These are phyloP conservation scores for Xylaria curta DNA, from an alignment of 495 filamentous ascomycete genomes.

Conservation along the genomic window DNA sequence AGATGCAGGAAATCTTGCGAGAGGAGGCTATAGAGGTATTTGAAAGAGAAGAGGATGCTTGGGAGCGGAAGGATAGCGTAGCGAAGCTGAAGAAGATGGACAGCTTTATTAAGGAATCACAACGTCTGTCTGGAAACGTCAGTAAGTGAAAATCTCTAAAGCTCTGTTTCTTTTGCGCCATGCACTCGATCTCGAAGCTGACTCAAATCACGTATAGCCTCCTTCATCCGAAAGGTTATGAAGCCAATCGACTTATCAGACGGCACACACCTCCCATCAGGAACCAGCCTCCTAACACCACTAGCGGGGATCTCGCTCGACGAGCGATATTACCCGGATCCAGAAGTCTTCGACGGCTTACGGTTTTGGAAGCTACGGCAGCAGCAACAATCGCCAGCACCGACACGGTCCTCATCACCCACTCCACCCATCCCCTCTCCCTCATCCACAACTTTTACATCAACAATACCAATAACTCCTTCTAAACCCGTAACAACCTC, in stretches of 20 bases:
- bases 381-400: conserved; percentile 15
- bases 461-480: neutral
- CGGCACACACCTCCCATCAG: conserved; percentile 49
- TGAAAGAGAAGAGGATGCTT: conserved; percentile 42
- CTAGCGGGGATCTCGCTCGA: conserved; percentile 43
- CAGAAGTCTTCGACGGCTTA: conserved; percentile 58
- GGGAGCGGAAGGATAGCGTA: conserved; percentile 48
- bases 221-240: conserved; percentile 51
- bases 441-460: conserved; percentile 5
- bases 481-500: neutral
- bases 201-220: conserved; percentile 34
- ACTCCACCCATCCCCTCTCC: conserved; percentile 17
- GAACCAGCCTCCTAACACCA: conserved; percentile 46
- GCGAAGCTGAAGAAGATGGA: conserved; percentile 57
- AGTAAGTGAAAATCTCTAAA: conserved; percentile 51
- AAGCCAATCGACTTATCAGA: conserved; percentile 51
- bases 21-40: conserved; percentile 54
- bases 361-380: conserved; percentile 58
- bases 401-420: conserved; percentile 18
- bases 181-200: too few relatives aligned
- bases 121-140: conserved; percentile 50
- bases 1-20: conserved; percentile 55
- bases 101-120: conserved; percentile 61
- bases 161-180: too few relatives aligned
- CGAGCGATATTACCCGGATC: conserved; percentile 42